Base-by-base conservation (phyloP, 2,329 filamentous ascomycete species). In the Cyanodermella asteris region DNA sequence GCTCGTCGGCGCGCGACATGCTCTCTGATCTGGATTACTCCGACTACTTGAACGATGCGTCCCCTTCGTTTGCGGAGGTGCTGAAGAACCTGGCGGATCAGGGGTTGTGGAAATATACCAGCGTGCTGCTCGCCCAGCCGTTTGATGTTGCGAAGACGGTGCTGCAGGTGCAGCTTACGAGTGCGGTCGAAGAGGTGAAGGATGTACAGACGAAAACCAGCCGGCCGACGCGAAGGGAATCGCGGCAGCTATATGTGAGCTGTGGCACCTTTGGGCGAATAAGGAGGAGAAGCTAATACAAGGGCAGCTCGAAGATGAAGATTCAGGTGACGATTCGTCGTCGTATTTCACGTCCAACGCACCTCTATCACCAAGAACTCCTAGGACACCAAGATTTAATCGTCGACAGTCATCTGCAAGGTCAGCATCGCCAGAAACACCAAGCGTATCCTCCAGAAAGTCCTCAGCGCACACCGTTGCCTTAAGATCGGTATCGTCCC, bases 121-220 rank as follows among this genome's bases (percentile, higher is more conserved):
- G 73, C 29, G 72, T 91, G 13, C 50, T 94, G 41, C 71, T 91
- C 44, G 75, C 80, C 27, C 87, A 97, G 51, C 87, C 87, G 9
- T 94, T 97, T 47, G 87, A 94, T 56, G 82, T 93, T 29, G 81
- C 84, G 42, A 94, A 93, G 61, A 87, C 73, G 9, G 66, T 94
- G 28, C 53, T 97, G 38, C 87, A 97, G 51, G 68, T 81, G 25
- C 67, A 65, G 34, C 50, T 64, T 26, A 55, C 55, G 18, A 45
- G 47, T 7, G 47, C 42, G 27, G 44, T 43, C 13, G 39, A 45
- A 16, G 43, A 44, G 19, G n/a, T n/a, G n/a, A n/a, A n/a, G n/a
- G n/a, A n/a, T n/a, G 39, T 38, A 25, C 38, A 38, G 27, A 42
- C 34, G 26, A 38, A 35, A n/a, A n/a, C n/a, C n/a, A n/a, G n/a